Conservation (phyloP, 2,329 filamentous ascomycete genomes). For the Rachicladosporium sp. region DNA sequence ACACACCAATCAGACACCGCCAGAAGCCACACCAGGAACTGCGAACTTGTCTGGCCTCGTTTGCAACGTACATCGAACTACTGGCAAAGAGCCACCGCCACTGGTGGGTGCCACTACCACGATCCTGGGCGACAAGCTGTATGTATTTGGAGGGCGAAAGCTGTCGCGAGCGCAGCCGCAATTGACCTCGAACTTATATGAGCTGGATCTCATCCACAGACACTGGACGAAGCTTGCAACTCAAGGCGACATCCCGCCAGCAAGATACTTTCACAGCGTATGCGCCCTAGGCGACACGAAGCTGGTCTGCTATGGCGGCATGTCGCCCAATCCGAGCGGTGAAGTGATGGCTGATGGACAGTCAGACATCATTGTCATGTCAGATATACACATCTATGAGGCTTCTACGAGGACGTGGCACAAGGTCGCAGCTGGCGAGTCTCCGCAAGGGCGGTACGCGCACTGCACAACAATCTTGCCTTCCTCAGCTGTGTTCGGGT, state of each 20-base stretch:
- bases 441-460: slow-evolving; percentile 87
- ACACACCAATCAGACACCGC: slow-evolving; percentile 29
- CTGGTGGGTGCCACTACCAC: slow-evolving; percentile 92
- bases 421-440: slow-evolving; percentile 57
- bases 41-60: slow-evolving; percentile 54
- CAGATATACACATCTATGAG: slow-evolving; percentile 92
- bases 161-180: slow-evolving; percentile 73
- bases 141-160: slow-evolving; percentile 87
- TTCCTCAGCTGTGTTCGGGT: slow-evolving; percentile 77
- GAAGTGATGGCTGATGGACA: slow-evolving; percentile 59
- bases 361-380: slow-evolving; percentile 73
- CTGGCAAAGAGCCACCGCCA: slow-evolving; percentile 79
- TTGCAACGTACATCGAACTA: slow-evolving; percentile 66
- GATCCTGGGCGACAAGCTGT: slow-evolving; percentile 86
- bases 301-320: slow-evolving; percentile 93
- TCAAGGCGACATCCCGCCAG: slow-evolving; percentile 72
- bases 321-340: slow-evolving; percentile 56
- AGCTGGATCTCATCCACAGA: slow-evolving; percentile 77
- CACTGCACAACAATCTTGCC: slow-evolving; percentile 90
- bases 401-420: slow-evolving; percentile 74
- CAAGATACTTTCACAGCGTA: slow-evolving; percentile 94
- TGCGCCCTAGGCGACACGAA: slow-evolving; percentile 90
- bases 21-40: slow-evolving; percentile 29
- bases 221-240: slow-evolving; percentile 90
- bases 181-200: slow-evolving; percentile 82